phyloP scores from a whole-genome alignment of 2,329 filamentous ascomycete species.

The Trichoderma atroviride region DNA sequence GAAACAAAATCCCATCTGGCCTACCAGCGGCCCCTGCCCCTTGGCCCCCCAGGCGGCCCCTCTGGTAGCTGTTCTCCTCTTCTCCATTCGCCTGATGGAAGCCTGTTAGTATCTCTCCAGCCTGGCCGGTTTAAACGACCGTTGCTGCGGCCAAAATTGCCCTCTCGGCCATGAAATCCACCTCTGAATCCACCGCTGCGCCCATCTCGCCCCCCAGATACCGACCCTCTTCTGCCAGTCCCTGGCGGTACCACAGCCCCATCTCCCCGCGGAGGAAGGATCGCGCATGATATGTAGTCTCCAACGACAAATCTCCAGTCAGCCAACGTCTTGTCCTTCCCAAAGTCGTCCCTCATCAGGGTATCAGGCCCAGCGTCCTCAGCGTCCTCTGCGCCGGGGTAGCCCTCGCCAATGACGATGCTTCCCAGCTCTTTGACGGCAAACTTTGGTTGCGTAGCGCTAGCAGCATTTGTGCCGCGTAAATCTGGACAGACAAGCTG shows the following conservation, averaged over 20 bases:
- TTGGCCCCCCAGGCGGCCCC: slow-evolving; percentile 41
- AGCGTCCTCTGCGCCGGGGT: slow-evolving; percentile 47
- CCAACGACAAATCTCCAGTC: slow-evolving; percentile 85
- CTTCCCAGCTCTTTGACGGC: slow-evolving; percentile 80
- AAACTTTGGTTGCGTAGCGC: slow-evolving; percentile 56
- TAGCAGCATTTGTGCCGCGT: slow-evolving; percentile 37
- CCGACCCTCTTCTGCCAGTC: slow-evolving; percentile 36
- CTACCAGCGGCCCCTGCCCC: slow-evolving; percentile 39
- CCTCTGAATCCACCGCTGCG: slow-evolving; percentile 33
- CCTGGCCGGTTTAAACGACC: slow-evolving; percentile 44
- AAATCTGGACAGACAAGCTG: slow-evolving; percentile 84
- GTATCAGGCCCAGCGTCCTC: slow-evolving; percentile 42
- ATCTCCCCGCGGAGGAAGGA: slow-evolving; percentile 73
- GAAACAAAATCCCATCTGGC: neutral
- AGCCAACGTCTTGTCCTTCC: slow-evolving; percentile 71
- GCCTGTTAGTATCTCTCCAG: slow-evolving; percentile 41
- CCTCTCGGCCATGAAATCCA: slow-evolving; percentile 34
- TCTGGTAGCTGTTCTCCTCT: slow-evolving; percentile 66
- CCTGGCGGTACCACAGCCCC: slow-evolving; percentile 71
- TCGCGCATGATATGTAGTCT: slow-evolving; percentile 82
- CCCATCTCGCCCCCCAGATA: slow-evolving; percentile 30
- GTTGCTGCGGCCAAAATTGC: slow-evolving; percentile 39
- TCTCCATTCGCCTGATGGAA: slow-evolving; percentile 64
- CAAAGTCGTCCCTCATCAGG: slow-evolving; percentile 50
- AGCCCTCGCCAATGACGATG: slow-evolving; percentile 70